phyloP scores from a whole-genome alignment of 306 rosid species.

The Sindora glabra region DNA sequence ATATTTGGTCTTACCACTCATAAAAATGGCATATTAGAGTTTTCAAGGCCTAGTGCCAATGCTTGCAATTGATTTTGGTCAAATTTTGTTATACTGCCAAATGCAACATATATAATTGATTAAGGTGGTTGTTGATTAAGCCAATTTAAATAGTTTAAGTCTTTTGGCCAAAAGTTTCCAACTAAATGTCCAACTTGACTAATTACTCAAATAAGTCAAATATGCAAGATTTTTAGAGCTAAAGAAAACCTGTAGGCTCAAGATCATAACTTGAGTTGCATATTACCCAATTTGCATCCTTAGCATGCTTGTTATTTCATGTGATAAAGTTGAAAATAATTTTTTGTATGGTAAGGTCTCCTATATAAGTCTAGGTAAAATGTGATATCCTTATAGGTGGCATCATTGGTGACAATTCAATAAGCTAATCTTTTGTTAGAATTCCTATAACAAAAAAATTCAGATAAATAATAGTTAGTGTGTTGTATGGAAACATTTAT shows the following conservation, averaged over 20 bases:
- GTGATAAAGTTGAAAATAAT: not conserved
- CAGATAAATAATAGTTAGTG: not conserved
- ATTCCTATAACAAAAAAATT: conserved; percentile 12
- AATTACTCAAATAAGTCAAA: conserved; percentile 24
- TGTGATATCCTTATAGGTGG: conserved; percentile 15
- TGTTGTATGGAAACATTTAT: not conserved
- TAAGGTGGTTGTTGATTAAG: conserved; percentile 11
- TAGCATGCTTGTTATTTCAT: not conserved
- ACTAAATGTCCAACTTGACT: not conserved
- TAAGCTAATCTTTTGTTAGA: conserved; percentile 2
- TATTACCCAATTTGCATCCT: conserved; percentile 16
- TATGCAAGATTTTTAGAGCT: conserved; percentile 15
- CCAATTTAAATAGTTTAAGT: conserved; percentile 26
- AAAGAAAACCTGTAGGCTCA: conserved; percentile 18
- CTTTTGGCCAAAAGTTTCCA: conserved; percentile 22
- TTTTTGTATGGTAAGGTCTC: conserved; percentile 1
- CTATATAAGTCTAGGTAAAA: not conserved
- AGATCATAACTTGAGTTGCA: conserved; percentile 30
- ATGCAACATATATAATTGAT: conserved; percentile 32
- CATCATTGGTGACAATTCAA: conserved; percentile 18
- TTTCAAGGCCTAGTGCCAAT: conserved; percentile 27
- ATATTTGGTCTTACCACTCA: conserved; percentile 27
- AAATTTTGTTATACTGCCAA: conserved; percentile 24
- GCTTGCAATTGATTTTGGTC: conserved; percentile 16
- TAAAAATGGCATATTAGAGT: conserved; percentile 16